Evolutionary conservation across 768 basidiomycete genomes (phyloP).

Genomic region (Pholiota microspora): DNA sequence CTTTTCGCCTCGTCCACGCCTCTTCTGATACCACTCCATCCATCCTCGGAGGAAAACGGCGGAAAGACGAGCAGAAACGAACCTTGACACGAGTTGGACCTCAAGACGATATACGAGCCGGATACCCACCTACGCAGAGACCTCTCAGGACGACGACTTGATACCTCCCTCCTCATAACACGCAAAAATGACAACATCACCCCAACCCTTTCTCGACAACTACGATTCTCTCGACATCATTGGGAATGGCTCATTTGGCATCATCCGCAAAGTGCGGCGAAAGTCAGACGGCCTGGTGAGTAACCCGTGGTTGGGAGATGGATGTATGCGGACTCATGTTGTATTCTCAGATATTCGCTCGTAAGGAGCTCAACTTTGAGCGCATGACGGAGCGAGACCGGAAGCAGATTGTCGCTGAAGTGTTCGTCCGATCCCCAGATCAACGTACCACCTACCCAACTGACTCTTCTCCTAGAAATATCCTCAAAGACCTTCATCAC

Average conservation of each 20-base stretch:
- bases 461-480: slow-evolving; percentile 58
- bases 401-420: slow-evolving; percentile 97
- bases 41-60: not conserved
- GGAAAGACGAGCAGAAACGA: not conserved
- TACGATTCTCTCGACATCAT: slow-evolving; percentile 92
- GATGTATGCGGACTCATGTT: slow-evolving; percentile 8
- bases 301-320: slow-evolving; percentile 14
- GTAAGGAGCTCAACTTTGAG: slow-evolving; percentile 97
- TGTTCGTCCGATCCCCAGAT: slow-evolving; percentile 53
- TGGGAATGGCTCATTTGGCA: slow-evolving; percentile 96
- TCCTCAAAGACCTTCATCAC: slow-evolving; percentile 92
- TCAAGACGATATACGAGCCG: not conserved
- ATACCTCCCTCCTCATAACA: not conserved
- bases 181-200: slow-evolving; percentile 3
- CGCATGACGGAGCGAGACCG: slow-evolving; percentile 94
- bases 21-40: not conserved
- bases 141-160: not conserved
- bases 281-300: slow-evolving; percentile 80
- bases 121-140: not conserved
- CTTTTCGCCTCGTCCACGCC: not conserved
- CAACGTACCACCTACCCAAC: slow-evolving; percentile 5
- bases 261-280: slow-evolving; percentile 91
- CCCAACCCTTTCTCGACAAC: slow-evolving; percentile 56
- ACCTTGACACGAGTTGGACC: not conserved
- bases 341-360: slow-evolving; percentile 66